Conservation (phyloP, 1,284 basidiomycete genomes). For the Cutaneotrichosporon arboriforme region DNA sequence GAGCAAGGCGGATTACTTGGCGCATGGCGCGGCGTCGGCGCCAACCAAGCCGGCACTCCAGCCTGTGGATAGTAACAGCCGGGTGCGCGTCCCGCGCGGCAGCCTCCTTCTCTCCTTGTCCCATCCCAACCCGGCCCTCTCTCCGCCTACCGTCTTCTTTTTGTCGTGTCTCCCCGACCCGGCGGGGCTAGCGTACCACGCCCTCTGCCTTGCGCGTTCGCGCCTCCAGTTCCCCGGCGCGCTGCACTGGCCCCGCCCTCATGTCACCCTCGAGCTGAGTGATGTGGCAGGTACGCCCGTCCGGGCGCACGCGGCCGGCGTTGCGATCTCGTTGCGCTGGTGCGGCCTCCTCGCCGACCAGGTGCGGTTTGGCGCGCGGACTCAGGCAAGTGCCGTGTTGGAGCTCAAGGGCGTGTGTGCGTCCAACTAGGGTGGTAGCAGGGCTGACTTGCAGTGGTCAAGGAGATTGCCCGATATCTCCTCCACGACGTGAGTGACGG, state of each 20-base stretch:
- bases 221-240: constrained; percentile 4
- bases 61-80: too few relatives aligned
- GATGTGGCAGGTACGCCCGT: constrained; percentile 18
- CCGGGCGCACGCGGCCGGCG: constrained; percentile 13
- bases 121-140: constrained; percentile 9
- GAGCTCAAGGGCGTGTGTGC: constrained; percentile 42
- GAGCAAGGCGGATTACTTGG: too few relatives aligned
- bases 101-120: not conserved
- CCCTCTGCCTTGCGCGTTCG: constrained; percentile 19
- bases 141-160: constrained; percentile 26
- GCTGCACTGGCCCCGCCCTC: constrained; percentile 21
- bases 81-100: not conserved
- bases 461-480: constrained; percentile 33
- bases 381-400: constrained; percentile 22
- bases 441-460: constrained; percentile 20
- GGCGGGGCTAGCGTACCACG: constrained; percentile 26
- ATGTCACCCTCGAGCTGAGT: constrained; percentile 24
- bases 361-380: constrained; percentile 18
- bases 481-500: constrained; percentile 23
- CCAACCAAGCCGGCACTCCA: too few relatives aligned
- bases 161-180: constrained; percentile 31
- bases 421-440: not conserved
- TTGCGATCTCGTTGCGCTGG: constrained; percentile 27
- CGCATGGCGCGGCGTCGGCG: too few relatives aligned
- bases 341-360: constrained; percentile 19